Percentiles rank a stretch among this genome's conserved stretches.
These are phyloP conservation scores for Phylloporus sp. DNA, from an alignment of 768 basidiomycete species.

Conservation along the genomic window DNA sequence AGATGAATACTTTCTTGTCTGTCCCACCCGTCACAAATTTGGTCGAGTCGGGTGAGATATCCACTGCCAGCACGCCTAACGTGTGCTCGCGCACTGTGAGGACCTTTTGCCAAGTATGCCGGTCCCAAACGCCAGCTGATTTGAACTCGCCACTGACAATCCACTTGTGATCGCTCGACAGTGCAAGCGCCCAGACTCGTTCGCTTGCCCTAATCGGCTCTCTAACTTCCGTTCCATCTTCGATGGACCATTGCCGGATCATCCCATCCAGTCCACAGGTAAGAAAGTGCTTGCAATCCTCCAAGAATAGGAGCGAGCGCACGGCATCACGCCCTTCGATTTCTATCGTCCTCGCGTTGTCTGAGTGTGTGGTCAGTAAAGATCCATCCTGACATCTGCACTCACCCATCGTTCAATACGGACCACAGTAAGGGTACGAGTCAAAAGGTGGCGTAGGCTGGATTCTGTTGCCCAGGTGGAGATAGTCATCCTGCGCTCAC, in stretches of 20 bases:
- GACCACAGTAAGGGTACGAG: background rate
- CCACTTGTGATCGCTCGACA: slow-evolving; percentile 1
- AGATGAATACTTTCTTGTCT: slow-evolving; percentile 1
- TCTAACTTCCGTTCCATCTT: background rate
- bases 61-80: background rate
- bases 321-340: background rate
- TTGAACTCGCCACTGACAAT: background rate
- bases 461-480: too few relatives aligned
- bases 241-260: background rate
- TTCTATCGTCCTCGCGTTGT: background rate
- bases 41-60: slow-evolving; percentile 3
- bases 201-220: background rate
- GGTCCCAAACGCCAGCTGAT: background rate
- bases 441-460: too few relatives aligned
- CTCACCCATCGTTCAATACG: background rate
- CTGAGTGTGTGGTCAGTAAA: background rate
- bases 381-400: background rate
- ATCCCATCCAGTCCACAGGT: background rate
- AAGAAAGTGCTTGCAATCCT: background rate
- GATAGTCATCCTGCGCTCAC: too few relatives aligned
- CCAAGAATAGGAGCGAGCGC: background rate
- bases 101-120: background rate
- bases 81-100: background rate
- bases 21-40: slow-evolving; percentile 2
- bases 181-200: background rate